Conservation (phyloP, 2,329 filamentous ascomycete genomes). For the Phialocephala sp. region DNA sequence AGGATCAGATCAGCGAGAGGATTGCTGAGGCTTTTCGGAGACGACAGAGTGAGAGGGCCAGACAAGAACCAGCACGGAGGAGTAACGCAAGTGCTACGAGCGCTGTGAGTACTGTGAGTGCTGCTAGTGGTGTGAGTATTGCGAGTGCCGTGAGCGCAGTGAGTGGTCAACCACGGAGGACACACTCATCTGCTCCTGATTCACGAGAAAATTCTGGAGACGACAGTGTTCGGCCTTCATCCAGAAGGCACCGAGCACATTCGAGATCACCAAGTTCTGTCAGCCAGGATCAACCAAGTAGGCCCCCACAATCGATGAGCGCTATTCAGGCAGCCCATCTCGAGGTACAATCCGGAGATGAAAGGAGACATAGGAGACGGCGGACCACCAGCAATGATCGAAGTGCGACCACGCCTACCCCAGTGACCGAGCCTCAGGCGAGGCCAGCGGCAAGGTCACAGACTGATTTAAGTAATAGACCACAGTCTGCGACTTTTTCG, state of each 20-base stretch:
- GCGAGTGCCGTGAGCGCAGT: not conserved
- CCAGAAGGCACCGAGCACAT: slow-evolving; percentile 45
- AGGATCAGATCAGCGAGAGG: slow-evolving; percentile 87
- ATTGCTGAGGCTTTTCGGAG: slow-evolving; percentile 89
- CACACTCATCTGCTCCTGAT: slow-evolving; percentile 35
- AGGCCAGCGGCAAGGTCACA: slow-evolving; percentile 65
- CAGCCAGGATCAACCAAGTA: slow-evolving; percentile 55
- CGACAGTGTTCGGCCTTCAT: slow-evolving; percentile 29
- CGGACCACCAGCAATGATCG: slow-evolving; percentile 59
- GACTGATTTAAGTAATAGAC: slow-evolving; percentile 62
- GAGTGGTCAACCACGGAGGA: slow-evolving; percentile 32
- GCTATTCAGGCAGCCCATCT: slow-evolving; percentile 53
- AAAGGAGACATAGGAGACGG: slow-evolving; percentile 53
- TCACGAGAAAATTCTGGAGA: slow-evolving; percentile 39
- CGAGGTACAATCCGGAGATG: slow-evolving; percentile 55
- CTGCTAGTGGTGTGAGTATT: not conserved
- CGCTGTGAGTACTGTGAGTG: not conserved
- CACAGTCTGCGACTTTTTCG: slow-evolving; percentile 37
- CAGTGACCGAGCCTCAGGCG: slow-evolving; percentile 48
- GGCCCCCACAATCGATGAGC: slow-evolving; percentile 53
- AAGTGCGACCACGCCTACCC: slow-evolving; percentile 57
- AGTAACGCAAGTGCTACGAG: slow-evolving; percentile 42
- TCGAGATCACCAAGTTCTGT: slow-evolving; percentile 55
- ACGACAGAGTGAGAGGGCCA: slow-evolving; percentile 69
- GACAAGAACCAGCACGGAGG: slow-evolving; percentile 53